Conservation (phyloP, 1,139 yeast species). For the Magnusiomyces paraingens region DNA sequence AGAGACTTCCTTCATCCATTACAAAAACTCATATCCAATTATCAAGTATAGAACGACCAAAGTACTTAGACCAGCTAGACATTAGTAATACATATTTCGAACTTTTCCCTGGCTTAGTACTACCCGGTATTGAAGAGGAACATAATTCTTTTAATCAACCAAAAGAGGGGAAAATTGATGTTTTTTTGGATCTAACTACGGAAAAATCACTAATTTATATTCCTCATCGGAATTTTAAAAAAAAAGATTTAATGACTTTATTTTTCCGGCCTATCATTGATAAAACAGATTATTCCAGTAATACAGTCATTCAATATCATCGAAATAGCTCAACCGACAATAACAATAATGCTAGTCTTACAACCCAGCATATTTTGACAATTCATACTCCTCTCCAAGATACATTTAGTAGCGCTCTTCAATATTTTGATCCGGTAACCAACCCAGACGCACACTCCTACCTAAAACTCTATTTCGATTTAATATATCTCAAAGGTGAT, state of each 20-base stretch:
- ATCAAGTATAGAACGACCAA: neutral
- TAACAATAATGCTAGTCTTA: neutral
- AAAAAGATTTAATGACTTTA: neutral
- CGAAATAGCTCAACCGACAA: too few species aligned
- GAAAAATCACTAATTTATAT: neutral
- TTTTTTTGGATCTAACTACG: neutral
- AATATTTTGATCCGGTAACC: neutral
- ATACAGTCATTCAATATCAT: too few species aligned
- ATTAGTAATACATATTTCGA: conserved; percentile 1
- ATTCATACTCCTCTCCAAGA: neutral
- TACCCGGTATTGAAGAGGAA: neutral
- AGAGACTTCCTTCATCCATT: neutral
- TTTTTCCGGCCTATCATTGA: too few species aligned
- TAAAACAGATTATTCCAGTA: too few species aligned
- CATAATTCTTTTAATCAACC: neutral
- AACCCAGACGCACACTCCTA: conserved; percentile 1
- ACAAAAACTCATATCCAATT: neutral
- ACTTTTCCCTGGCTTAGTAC: neutral
- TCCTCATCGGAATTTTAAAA: neutral
- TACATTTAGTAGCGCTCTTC: neutral
- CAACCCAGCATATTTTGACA: neutral
- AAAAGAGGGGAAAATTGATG: neutral
- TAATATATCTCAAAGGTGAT: neutral
- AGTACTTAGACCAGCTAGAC: conserved; percentile 1
- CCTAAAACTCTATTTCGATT: neutral